Evolutionary conservation across 352 stramenopile species (phyloP).

Genomic region (Phytophthora citricola): DNA sequence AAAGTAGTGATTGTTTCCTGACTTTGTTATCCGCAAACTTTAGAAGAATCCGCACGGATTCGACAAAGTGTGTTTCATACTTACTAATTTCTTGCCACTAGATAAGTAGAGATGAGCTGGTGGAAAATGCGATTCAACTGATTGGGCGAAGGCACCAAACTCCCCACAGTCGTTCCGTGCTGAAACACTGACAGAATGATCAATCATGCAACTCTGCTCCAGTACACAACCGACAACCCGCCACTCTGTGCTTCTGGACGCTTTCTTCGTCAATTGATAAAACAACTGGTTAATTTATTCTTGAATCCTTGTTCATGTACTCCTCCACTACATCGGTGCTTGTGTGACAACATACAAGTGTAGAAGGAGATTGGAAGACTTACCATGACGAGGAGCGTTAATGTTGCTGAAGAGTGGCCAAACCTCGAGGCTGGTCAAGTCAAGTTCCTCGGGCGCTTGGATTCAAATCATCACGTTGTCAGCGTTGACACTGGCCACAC

Average conservation of each 20-base stretch:
- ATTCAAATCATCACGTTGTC: constrained; percentile 25
- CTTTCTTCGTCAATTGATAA: neutral
- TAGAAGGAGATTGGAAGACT: no score
- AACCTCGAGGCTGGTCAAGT: neutral
- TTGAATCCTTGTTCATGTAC: no score
- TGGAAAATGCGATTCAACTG: no score
- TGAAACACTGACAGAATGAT: neutral
- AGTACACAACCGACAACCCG: neutral
- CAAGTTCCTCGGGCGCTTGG: neutral
- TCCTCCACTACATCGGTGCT: no score
- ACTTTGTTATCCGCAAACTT: no score
- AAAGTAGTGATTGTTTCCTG: no score
- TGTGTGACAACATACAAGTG: no score
- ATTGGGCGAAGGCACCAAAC: neutral
- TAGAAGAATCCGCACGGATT: no score
- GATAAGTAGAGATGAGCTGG: no score
- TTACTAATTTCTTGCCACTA: no score
- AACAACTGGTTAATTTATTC: neutral
- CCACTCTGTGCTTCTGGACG: no score
- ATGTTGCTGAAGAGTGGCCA: neutral
- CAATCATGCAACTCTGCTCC: neutral
- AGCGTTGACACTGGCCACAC: constrained; percentile 10
- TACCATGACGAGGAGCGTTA: constrained; percentile 3
- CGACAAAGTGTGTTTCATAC: no score
- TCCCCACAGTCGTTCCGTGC: neutral